These are phyloP conservation scores for Senecio squalidus DNA, from an alignment of 140 eudicot genomes.

Conservation along the genomic window DNA sequence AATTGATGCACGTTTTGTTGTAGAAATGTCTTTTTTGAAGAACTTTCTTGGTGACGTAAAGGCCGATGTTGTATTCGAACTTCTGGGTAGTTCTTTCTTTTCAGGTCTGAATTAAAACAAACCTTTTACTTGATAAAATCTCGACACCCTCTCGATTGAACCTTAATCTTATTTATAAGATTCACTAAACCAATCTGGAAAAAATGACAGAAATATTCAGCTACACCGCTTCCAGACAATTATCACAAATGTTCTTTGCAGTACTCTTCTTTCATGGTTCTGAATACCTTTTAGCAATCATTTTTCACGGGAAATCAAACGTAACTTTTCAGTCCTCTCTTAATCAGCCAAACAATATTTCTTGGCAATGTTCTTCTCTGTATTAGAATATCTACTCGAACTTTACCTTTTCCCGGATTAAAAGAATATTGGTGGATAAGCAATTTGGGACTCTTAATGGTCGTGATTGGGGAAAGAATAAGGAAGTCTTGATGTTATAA, in stretches of 20 bases:
- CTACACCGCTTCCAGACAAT: slow-evolving; percentile 58
- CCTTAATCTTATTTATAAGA: slow-evolving; percentile 1
- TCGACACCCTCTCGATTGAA: slow-evolving; percentile 2
- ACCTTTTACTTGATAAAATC: slow-evolving; percentile 9
- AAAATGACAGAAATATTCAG: slow-evolving; percentile 60
- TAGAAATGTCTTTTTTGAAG: slow-evolving; percentile 38
- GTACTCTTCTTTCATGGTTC: slow-evolving; percentile 70
- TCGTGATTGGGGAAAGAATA: slow-evolving; percentile 72
- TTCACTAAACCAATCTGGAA: slow-evolving; percentile 19
- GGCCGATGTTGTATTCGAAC: slow-evolving; percentile 7
- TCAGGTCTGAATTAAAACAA: slow-evolving; percentile 41
- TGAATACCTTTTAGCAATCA: slow-evolving; percentile 64
- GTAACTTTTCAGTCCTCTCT: slow-evolving; percentile 70
- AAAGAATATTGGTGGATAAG: slow-evolving; percentile 74
- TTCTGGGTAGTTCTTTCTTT: slow-evolving; percentile 25
- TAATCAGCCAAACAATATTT: slow-evolving; percentile 69
- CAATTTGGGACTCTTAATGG: slow-evolving; percentile 73
- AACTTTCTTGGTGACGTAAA: slow-evolving; percentile 21
- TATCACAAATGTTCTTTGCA: slow-evolving; percentile 63
- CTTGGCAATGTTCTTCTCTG: slow-evolving; percentile 67
- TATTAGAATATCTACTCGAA: slow-evolving; percentile 68
- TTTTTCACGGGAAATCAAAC: slow-evolving; percentile 62
- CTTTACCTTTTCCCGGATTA: slow-evolving; percentile 58
- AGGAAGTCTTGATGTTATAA: slow-evolving; percentile 71
- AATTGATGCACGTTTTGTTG: not conserved